Evolutionary conservation across 768 basidiomycete species (phyloP), one percentile per base, ranked within the genome.

Genomic region (Trametes meyenii): DNA sequence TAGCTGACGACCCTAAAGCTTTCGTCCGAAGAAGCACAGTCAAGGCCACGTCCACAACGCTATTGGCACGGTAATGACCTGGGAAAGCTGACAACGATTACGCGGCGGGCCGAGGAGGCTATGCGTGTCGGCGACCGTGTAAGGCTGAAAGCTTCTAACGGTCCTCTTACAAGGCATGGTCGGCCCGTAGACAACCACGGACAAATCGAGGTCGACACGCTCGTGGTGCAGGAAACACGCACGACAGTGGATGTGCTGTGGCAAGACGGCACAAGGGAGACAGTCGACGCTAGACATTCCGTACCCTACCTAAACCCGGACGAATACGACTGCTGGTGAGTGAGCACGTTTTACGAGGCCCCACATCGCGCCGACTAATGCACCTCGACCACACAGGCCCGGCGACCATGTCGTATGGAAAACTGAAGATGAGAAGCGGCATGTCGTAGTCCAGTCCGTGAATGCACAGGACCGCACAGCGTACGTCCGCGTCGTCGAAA

Each of bases 371-470:
- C 55, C 62, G 38, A 63, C 46, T 17, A 49, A 23, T 21, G 0
- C 5, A 26, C 26, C 48, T n/a, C 12, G 16, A 35, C 10, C 3
- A 33, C 11, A 10, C 55, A 94, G 92, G 93, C 95, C 95, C 5
- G 95, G 95, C 17, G 94, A 98, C 69, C 87, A 92, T 73, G 89
- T 96, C 14, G 66, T 94, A 17, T 94, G 90, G 86, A 88, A 88
- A 68, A 84, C 79, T 36, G 94, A 94, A 74, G 86, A 86, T 54
- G 78, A 78, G 65, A 79, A 78, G 59, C 82, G 83, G 44, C 78
- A 85, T 46, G 92, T 87, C 11, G 81, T 96, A 61, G 86, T 96
- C 29, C 93, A 94, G 71, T 83, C 81, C 24, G 91, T 93, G 44
- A 84, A 91, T 70, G 85, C 89, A 3, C 70, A 69, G 16, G 86